Base-by-base conservation (phyloP, 1,284 basidiomycete species). In the Rhodofomes roseus region DNA sequence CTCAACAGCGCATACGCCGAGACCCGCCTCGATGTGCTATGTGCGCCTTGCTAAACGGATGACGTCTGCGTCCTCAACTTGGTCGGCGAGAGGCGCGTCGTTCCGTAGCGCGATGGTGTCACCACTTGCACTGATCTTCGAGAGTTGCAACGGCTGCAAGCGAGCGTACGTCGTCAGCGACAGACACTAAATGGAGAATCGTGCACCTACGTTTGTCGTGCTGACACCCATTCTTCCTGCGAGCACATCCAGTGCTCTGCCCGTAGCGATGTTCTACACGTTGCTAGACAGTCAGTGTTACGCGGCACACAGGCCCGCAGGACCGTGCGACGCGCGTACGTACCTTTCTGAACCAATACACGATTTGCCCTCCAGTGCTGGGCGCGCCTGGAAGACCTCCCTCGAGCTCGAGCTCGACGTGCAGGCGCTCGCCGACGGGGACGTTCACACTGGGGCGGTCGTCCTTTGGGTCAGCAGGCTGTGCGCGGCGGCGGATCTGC, bases 331-430 rank as follows among this genome's bases (percentile, higher is more conserved):
- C 16, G 7, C 37, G 2, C 16, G 9, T 29, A 37, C 50, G 31
- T 25, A 87, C 89, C 82, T 89, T 90, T 56, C 79, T 76, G 61
- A 89, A 82, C 90, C 90, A 92, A 55, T 87, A 79, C 11, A 78
- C 64, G 60, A 77, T 79, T 62, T 79, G 77, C n/a, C 52, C 59
- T 1, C 64, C 64, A 53, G 68, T 40, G n/a, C n/a, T 70, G 5
- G 69, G 70, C 3, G 1, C 12, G n/a, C n/a, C 18, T 12, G 5
- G 3, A 36, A 52, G 50, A 7, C 69, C 74, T 25, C 67, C 65
- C 43, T 65, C 66, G 34, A 66, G 62, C n/a, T 69, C 66, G 18
- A 84, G 77, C 53, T 74, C 81, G 39, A 90, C 66, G 67, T 89
- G 81, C 46, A 89, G 62, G 27, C 88, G 81, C 59, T 88, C 76